phyloP scores from a whole-genome alignment of 2,329 filamentous ascomycete species.

The Coniochaeta sp. region DNA sequence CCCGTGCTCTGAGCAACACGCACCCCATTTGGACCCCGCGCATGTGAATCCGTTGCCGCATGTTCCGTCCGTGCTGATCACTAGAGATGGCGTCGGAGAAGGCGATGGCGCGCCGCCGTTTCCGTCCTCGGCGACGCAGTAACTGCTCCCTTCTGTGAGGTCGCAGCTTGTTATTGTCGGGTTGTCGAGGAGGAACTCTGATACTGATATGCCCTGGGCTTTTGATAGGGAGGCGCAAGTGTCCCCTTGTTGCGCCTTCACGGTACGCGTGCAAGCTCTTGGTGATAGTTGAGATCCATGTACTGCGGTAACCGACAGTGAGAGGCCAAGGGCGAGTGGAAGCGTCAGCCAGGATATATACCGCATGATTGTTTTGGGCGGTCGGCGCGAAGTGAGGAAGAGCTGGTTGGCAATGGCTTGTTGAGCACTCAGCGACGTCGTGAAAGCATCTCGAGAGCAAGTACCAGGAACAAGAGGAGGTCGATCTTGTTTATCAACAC shows the following conservation, averaged over 20 bases:
- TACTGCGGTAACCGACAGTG: background rate
- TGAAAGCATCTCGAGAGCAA: background rate
- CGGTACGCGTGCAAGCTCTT: background rate
- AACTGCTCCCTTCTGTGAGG: background rate
- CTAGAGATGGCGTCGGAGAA: background rate
- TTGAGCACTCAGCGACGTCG: background rate
- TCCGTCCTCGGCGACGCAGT: slow-evolving; percentile 1
- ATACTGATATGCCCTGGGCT: background rate
- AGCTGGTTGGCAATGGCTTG: background rate
- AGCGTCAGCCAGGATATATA: background rate
- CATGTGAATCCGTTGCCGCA: background rate
- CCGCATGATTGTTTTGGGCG: background rate
- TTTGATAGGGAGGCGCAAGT: slow-evolving; percentile 1
- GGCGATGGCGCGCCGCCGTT: background rate
- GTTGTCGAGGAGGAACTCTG: slow-evolving; percentile 3
- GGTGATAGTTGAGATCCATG: background rate
- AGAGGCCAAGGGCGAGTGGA: background rate
- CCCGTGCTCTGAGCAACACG: slow-evolving; percentile 2
- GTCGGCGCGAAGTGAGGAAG: background rate
- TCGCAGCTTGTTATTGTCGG: slow-evolving; percentile 1
- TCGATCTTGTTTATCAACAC: background rate
- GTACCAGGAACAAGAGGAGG: background rate
- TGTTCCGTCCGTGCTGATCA: background rate
- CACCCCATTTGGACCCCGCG: background rate
- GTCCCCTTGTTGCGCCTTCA: slow-evolving; percentile 1